Base-by-base conservation (phyloP, 108 stramenopile species). In the Schizochytrium sp. region DNA sequence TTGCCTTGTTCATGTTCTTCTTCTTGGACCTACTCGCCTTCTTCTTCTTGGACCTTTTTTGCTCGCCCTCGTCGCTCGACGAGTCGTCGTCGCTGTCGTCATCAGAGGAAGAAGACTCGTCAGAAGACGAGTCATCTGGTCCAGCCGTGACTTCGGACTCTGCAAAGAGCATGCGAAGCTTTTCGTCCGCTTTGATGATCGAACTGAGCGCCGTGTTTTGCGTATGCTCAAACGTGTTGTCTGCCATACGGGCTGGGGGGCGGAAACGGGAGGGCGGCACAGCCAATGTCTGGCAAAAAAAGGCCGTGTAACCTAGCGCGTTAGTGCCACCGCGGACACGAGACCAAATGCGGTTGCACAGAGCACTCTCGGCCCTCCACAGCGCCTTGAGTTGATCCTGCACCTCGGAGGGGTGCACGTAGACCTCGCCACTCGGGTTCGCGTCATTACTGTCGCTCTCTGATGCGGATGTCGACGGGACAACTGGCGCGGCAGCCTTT, bases 261-360 rank as follows among this genome's bases (percentile, higher is more conserved):
- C 99, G 96, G 91, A 98, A 99, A 29, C 98, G 93, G 21, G 94
- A 95, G 14, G 98, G 98, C 6, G 99, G 97, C 55, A 99, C 98
- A 21, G 96, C 92, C 44, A 99, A 89, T 43, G 94, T 94, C 58
- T 96, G 95, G 58, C 96, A 44, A 72, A 99, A 99, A 92, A 98
- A 99, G 34, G 96, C 87, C 25, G 92, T 90, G 72, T 91, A 96
- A 3, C 97, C 97, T 21, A 92, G 91, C 6, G 90, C 90, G 19
- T 72, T 87, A 10, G 87, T 89, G 34, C 91, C 25, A 51, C 88
- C 89, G 44, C 87, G 90, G 19, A 89, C 93, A 60, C 91, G 90
- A 8, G 95, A 95, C 91, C 97, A 98, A 34, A 99, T 72, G 25
- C 89, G 91, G 83, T 92, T 87, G 58, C 95, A 95, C 4, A 96